phyloP scores from a whole-genome alignment of 2,329 filamentous ascomycete genomes.

The Microcyclospora tardicrescens region DNA sequence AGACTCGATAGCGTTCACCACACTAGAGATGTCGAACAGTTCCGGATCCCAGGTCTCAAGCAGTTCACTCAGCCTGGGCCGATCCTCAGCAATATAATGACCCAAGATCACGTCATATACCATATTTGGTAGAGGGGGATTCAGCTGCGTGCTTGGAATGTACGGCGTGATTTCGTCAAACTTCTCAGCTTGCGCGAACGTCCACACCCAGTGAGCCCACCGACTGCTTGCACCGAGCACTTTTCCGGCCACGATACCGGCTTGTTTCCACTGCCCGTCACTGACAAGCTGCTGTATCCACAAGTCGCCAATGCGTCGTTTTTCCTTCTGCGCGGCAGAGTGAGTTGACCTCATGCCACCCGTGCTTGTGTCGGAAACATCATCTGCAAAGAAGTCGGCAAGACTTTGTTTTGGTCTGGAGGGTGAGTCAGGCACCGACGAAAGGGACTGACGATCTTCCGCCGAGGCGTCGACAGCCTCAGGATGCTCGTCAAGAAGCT shows the following conservation, averaged over 20 bases:
- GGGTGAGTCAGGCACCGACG: constrained; percentile 31
- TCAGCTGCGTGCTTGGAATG: constrained; percentile 65
- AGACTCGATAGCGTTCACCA: constrained; percentile 68
- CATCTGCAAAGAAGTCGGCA: constrained; percentile 45
- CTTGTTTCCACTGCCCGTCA: constrained; percentile 59
- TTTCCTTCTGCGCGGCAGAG: constrained; percentile 69
- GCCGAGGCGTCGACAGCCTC: constrained; percentile 42
- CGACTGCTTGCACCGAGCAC: constrained; percentile 65
- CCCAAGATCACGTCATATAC: constrained; percentile 83
- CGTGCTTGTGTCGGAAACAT: constrained; percentile 46
- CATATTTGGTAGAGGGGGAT: constrained; percentile 63
- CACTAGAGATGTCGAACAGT: constrained; percentile 63
- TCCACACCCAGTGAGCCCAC: constrained; percentile 96
- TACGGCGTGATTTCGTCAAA: constrained; percentile 82
- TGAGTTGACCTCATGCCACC: constrained; percentile 29
- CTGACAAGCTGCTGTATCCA: constrained; percentile 83
- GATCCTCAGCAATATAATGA: constrained; percentile 73
- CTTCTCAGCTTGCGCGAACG: constrained; percentile 71
- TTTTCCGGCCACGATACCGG: constrained; percentile 68
- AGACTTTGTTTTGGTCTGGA: constrained; percentile 25
- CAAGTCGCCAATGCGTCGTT: constrained; percentile 76
- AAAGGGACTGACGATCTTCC: constrained; percentile 23
- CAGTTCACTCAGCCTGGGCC: constrained; percentile 61
- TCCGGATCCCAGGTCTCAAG: constrained; percentile 75
- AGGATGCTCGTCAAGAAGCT: constrained; percentile 75